Conservation (phyloP, 2,329 filamentous ascomycete genomes). For the Monilinia laxa region DNA sequence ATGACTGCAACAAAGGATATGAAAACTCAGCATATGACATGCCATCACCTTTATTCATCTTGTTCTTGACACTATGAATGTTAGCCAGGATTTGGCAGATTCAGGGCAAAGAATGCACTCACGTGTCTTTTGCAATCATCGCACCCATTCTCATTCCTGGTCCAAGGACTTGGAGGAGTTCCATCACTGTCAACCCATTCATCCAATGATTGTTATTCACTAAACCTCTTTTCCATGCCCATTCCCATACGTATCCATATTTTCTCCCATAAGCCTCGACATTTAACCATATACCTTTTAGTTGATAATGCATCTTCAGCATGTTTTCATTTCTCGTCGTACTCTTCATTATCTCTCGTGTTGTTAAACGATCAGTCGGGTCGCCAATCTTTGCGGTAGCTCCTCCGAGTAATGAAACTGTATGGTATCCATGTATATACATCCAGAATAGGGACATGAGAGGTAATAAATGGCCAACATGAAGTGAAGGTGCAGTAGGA, state of each 20-base stretch:
- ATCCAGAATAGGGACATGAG: conserved; percentile 85
- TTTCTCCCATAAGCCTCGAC: conserved; percentile 65
- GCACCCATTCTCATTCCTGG: conserved; percentile 73
- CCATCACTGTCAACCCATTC: conserved; percentile 66
- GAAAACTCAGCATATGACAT: conserved; percentile 93
- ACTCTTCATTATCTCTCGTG: conserved; percentile 54
- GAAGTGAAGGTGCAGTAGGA: conserved; percentile 75
- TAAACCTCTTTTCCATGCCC: conserved; percentile 65
- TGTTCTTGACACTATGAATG: conserved; percentile 64
- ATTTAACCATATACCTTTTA: conserved; percentile 72
- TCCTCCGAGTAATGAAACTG: conserved; percentile 68
- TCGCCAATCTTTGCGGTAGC: conserved; percentile 78
- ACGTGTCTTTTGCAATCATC: conserved; percentile 88
- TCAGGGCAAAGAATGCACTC: conserved; percentile 45
- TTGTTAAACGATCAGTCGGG: conserved; percentile 67
- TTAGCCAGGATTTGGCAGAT: conserved; percentile 24
- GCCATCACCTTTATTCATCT: conserved; percentile 80
- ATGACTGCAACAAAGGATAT: conserved; percentile 90
- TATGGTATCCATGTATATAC: conserved; percentile 71
- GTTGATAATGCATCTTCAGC: conserved; percentile 65
- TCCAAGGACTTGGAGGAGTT: conserved; percentile 74
- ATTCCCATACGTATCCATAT: conserved; percentile 65
- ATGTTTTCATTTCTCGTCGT: conserved; percentile 61
- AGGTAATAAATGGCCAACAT: conserved; percentile 77
- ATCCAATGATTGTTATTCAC: conserved; percentile 86